Percentiles rank a stretch among this genome's conserved stretches.
Evolutionary conservation across 768 basidiomycete genomes (phyloP).

Genomic region (Leccinum rimulosum): DNA sequence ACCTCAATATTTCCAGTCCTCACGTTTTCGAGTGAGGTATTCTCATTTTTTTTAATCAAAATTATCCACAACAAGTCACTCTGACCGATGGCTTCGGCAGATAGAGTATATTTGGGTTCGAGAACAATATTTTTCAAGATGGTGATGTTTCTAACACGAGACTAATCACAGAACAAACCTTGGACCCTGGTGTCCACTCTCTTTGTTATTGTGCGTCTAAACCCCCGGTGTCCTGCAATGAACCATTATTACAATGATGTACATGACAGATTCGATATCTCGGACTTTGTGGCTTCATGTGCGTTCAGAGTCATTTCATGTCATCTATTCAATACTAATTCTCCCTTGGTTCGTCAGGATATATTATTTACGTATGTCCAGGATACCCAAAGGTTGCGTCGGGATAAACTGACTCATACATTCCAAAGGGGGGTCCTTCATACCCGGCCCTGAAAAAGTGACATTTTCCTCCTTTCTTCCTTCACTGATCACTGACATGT

Average conservation of each 20-base stretch:
- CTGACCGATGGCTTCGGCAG: not conserved
- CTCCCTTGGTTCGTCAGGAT: not conserved
- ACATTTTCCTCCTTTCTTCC: not conserved
- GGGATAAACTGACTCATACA: too few species aligned
- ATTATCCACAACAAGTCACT: too few species aligned
- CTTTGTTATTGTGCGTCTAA: not conserved
- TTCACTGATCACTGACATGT: not conserved
- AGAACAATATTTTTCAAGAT: not conserved
- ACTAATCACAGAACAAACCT: not conserved
- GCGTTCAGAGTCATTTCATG: not conserved
- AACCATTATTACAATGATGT: too few species aligned
- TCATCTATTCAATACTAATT: not conserved
- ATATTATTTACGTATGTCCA: too few species aligned
- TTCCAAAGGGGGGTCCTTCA: not conserved
- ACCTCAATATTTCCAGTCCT: not conserved
- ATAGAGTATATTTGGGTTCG: not conserved
- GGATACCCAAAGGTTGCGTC: not conserved
- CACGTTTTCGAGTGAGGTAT: not conserved
- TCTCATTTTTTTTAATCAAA: not conserved
- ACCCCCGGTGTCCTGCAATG: not conserved
- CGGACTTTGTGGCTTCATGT: too few species aligned
- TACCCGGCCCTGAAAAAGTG: not conserved
- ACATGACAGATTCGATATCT: too few species aligned
- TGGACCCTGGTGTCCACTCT: not conserved
- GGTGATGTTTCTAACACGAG: not conserved